Percentiles rank a stretch among this genome's conserved stretches.
phyloP scores from a whole-genome alignment of 2,329 filamentous ascomycete species.

The Aspergillus sp. region DNA sequence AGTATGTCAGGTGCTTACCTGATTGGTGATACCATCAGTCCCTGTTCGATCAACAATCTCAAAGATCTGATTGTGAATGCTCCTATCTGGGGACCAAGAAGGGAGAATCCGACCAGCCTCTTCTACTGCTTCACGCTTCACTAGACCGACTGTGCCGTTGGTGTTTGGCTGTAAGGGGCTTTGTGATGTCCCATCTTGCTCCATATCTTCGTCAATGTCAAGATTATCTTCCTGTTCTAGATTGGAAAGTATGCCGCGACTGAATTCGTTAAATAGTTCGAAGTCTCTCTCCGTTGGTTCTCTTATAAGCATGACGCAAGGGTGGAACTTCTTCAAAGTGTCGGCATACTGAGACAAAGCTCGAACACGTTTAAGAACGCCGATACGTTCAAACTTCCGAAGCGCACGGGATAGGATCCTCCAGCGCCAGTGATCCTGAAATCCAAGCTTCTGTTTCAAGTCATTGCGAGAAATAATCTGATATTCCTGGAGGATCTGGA shows the following conservation, averaged over 20 bases:
- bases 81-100: slow-evolving; percentile 58
- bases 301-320: slow-evolving; percentile 48
- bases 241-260: slow-evolving; percentile 29
- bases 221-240: slow-evolving; percentile 32
- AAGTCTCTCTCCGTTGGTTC: slow-evolving; percentile 44
- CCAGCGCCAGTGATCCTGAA: slow-evolving; percentile 41
- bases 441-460: slow-evolving; percentile 52
- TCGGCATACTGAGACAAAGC: slow-evolving; percentile 46
- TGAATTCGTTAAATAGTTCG: slow-evolving; percentile 43
- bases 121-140: slow-evolving; percentile 28
- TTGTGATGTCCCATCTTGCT: slow-evolving; percentile 23
- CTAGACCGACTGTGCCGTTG: slow-evolving; percentile 19
- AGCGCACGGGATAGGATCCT: slow-evolving; percentile 46
- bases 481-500: slow-evolving; percentile 52
- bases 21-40: slow-evolving; percentile 52
- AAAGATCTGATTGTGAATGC: slow-evolving; percentile 55
- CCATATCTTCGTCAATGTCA: slow-evolving; percentile 40
- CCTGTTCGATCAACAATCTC: slow-evolving; percentile 52
- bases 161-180: slow-evolving; percentile 3
- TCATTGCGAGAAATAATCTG: slow-evolving; percentile 56
- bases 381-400: slow-evolving; percentile 49
- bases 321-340: slow-evolving; percentile 37
- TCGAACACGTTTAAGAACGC: slow-evolving; percentile 47
- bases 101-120: slow-evolving; percentile 46
- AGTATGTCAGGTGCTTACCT: slow-evolving; percentile 29